phyloP scores from a whole-genome alignment of 768 basidiomycete species.

The Cystofilobasidium ferigula region DNA sequence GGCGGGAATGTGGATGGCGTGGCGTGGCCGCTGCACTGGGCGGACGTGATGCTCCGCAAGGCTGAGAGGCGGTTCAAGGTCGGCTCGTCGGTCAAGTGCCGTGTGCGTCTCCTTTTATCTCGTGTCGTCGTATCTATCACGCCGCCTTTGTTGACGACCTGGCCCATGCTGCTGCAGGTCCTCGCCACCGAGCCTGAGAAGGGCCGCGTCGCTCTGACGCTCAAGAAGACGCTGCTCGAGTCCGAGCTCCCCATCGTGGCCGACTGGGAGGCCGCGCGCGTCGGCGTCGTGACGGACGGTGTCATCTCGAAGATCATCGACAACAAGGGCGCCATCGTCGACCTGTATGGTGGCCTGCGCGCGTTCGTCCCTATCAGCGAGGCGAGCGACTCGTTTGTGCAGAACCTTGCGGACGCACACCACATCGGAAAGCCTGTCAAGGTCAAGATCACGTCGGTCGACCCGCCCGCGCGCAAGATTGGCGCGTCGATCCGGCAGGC shows the following conservation, averaged over 20 bases:
- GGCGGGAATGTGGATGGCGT: conserved; percentile 83
- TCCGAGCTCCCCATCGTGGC: conserved; percentile 63
- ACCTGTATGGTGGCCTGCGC: conserved; percentile 80
- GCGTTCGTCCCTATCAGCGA: conserved; percentile 71
- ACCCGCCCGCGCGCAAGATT: conserved; percentile 53
- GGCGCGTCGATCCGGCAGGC: conserved; percentile 81
- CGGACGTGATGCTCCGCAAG: conserved; percentile 87
- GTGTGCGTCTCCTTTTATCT: conserved; percentile 51
- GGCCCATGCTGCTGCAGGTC: conserved; percentile 46
- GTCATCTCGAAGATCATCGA: conserved; percentile 74
- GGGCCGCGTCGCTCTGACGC: conserved; percentile 71
- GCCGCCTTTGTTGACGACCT: not conserved
- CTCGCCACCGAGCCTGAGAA: conserved; percentile 69
- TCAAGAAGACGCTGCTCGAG: conserved; percentile 80
- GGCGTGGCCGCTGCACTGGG: conserved; percentile 87
- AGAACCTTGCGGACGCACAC: conserved; percentile 48
- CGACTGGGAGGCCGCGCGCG: conserved; percentile 53
- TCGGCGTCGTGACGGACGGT: conserved; percentile 53
- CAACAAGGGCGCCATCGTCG: conserved; percentile 68
- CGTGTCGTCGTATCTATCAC: no score
- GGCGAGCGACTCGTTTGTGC: conserved; percentile 57
- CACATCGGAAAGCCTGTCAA: conserved; percentile 70
- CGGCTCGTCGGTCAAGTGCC: conserved; percentile 70
- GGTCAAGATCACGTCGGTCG: conserved; percentile 62
- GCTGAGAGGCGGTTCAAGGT: conserved; percentile 81